Evolutionary conservation across 371 early-diverging fungal species (phyloP), one percentile per base, ranked within the genome.

Genomic region (Blakeslea trispora): DNA sequence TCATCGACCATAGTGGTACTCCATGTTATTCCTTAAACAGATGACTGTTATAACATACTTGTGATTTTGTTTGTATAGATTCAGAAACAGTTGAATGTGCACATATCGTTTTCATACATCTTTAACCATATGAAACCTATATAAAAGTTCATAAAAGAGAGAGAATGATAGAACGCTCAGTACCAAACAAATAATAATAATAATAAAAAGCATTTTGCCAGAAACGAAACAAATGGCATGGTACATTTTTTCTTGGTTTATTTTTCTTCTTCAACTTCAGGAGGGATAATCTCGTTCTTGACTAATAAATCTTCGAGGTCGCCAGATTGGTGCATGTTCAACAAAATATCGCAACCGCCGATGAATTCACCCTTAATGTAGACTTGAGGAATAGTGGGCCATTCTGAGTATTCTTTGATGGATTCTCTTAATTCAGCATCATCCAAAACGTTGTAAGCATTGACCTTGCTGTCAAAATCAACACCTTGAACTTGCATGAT

Each of bases 371-470:
- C 95, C 72, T 95, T 91, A 68, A 98, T 82, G 66, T 92, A 99
- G 8, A 99, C 89, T 79, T 99, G 99, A 34, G 99, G 99, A 74
- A 97, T 94, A 15, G 99, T 99, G 10, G 97, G 97, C 99, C 99
- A 98, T 46, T 87, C 90, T 63, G 90, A 85, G 80, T 85, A 98
- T 74, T 95, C 96, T 74, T 96, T 98, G 77, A 97, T 89, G 49
- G 96, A 95, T 32, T 82, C 75, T 66, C 98, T 85, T 53, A 98
- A 74, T 42, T 95, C 94, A 28, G 85, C 83, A 69, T 98, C 95
- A 49, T 89, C 91, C 55, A 96, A 74, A 18, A 96, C 91, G 69
- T 98, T 92, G 67, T 92, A 87, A 28, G 90, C 77, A 55, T 84
- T 83, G 60, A 93, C 83, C 34, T 89, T 81, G 17, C 62, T 61